These are phyloP conservation scores for Melampsora abietis-canadensis DNA, from an alignment of 1,284 basidiomycete genomes.

Conservation along the genomic window DNA sequence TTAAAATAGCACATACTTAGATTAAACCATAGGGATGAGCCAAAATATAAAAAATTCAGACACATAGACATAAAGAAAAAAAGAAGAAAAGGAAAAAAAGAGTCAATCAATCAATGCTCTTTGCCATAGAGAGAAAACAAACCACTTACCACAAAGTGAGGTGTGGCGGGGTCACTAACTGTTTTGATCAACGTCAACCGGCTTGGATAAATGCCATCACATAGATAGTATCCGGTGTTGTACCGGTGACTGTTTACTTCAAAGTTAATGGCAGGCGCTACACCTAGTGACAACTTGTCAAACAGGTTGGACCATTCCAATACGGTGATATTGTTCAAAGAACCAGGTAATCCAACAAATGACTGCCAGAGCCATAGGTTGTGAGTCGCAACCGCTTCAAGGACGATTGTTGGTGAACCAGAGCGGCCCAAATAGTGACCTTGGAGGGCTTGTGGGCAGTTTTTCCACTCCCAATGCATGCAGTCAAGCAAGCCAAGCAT, in stretches of 20 bases:
- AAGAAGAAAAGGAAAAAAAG: no score
- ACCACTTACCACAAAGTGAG: no score
- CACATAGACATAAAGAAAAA: background rate
- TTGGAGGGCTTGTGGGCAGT: conserved; percentile 1
- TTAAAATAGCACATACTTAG: no score
- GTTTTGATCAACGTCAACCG: conserved; percentile 7
- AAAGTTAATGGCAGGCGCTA: background rate
- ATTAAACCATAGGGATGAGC: no score
- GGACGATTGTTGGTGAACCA: background rate
- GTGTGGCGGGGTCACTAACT: background rate
- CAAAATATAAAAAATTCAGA: no score
- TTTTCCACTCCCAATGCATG: conserved; percentile 28
- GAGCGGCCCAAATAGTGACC: conserved; percentile 11
- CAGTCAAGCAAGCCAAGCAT: background rate
- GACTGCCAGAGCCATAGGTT: conserved; percentile 2
- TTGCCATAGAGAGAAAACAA: background rate
- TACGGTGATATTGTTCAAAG: background rate
- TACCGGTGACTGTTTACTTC: background rate
- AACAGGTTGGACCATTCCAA: background rate
- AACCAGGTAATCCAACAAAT: background rate
- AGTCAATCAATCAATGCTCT: no score
- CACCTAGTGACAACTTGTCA: background rate
- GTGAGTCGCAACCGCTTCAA: conserved; percentile 15
- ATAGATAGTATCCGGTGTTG: conserved; percentile 6
- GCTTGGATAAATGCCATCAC: conserved; percentile 4